Base-by-base conservation (phyloP, 306 rosid genomes). In the Betula pendula region DNA sequence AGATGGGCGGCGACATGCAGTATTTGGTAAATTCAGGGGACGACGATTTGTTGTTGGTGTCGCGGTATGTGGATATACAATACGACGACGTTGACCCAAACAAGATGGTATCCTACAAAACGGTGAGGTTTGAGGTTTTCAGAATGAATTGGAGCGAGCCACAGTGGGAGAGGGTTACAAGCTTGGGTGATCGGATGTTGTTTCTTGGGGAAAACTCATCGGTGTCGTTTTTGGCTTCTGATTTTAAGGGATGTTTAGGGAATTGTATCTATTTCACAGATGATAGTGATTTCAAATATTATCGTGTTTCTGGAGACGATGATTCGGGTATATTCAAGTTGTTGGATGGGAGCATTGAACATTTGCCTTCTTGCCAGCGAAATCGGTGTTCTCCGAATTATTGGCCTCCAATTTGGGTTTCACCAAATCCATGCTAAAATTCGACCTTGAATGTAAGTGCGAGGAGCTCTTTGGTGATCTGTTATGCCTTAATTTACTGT, bases 151-250 rank as follows among this genome's bases (percentile, higher is more conserved):
- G 87, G 90, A 35, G 40, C 10, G 74, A 52, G 38, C 50, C 58
- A 35, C 63, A 43, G 50, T 92, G 93, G 96, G 73, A 77, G 11
- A 83, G 58, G 67, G 70, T 88, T 19, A 81, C 73, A 44, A 82
- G 50, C 51, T 83, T 92, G 87, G 92, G 88, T 0, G 89, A 84
- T 19, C 83, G 72, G 66, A 81, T 77, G 59, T 62, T 92, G 85
- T 92, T 92, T 58, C 4, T 92, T 0, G 92, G 97, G 13, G 87
- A 78, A 20, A 92, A 89, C 71, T 89, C 92, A 16, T 87, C 96
- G 3, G 40, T 90, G 35, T 85, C 87, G 6, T 60, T 88, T 19
- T 68, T 74, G 27, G 93, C 96, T 1, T 68, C 81, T 31, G 92
- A 88, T 77, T 85, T 82, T 79, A 78, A 58, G 6, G 89, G 84